These are phyloP conservation scores for Candida koratica DNA, from an alignment of 805 yeast species.

Conservation along the genomic window DNA sequence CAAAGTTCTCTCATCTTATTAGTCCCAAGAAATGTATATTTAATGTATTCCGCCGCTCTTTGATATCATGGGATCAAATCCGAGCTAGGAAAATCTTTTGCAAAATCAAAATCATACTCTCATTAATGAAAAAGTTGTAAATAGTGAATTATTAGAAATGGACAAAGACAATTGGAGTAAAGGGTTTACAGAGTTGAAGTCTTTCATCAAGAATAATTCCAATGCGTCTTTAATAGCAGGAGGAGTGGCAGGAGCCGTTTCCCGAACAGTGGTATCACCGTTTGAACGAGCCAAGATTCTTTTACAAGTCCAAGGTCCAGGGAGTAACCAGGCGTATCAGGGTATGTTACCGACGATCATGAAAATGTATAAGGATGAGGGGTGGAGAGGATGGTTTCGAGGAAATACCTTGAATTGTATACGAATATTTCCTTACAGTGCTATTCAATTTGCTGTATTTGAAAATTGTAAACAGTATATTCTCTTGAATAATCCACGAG, in stretches of 20 bases:
- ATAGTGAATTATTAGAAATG: background rate
- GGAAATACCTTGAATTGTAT: constrained; percentile 91
- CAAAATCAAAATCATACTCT: too few species aligned
- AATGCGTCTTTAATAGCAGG: constrained; percentile 67
- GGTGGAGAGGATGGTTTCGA: constrained; percentile 82
- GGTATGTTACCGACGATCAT: constrained; percentile 74
- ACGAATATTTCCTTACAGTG: constrained; percentile 88
- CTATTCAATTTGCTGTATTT: constrained; percentile 87
- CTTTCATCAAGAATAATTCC: constrained; percentile 42
- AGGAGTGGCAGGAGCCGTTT: constrained; percentile 73
- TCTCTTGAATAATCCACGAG: constrained; percentile 16
- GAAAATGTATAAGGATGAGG: constrained; percentile 85
- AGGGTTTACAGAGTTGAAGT: constrained; percentile 1
- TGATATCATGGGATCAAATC: too few species aligned
- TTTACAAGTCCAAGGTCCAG: constrained; percentile 79
- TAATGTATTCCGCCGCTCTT: too few species aligned
- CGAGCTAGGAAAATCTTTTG: too few species aligned
- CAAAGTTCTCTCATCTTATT: constrained; percentile 30
- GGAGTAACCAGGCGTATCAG: constrained; percentile 45
- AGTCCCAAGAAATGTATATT: too few species aligned
- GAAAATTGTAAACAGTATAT: constrained; percentile 53
- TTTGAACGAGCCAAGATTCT: constrained; percentile 91
- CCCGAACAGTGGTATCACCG: constrained; percentile 91
- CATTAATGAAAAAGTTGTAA: background rate
- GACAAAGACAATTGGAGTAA: background rate